Evolutionary conservation across 768 basidiomycete genomes (phyloP), one percentile per base, ranked within the genome.

Genomic region (Leucosporidium creatinivorum): DNA sequence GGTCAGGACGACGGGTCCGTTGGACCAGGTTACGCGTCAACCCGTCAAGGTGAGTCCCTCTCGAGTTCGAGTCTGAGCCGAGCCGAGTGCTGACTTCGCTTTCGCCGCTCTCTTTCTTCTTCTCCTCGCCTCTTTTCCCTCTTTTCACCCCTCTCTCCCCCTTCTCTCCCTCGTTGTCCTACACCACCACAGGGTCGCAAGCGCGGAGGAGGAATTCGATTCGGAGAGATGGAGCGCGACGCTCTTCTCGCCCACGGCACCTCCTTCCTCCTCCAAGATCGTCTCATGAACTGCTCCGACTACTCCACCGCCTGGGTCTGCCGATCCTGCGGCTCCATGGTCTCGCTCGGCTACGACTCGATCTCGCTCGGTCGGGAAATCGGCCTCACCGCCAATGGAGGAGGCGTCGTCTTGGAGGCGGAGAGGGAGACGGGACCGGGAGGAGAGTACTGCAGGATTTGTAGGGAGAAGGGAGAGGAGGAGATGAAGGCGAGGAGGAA

Each of bases 261-360:
- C 19, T 93, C 93, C 2, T 99, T 96, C 87, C 83, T 99, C 50
- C 85, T 99, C 28, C 96, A 99, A 82, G 96, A 99, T 80, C 84
- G 96, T 65, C 81, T 99, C 77, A 98, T 99, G 96, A 99, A 99
- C 80, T 99, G 96, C 77, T 98, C 94, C 31, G 96, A 99, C 79
- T 99, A 98, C 79, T 97, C 96, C 31, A 98, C 93, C 0, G 91
- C 96, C 5, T 99, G 96, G 96, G 93, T 98, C 17, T 99, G 96
- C 79, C 85, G 96, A 62, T 89, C 87, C 3, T 99, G 96, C 77
- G 96, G 96, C 23, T 93, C 90, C 76, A 83, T 99, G 62, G 90
- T 98, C 74, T 93, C 93, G 13, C 83, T 99, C 62, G 96, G 96
- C 28, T 98, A 94, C 79, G 93, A 98, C 69, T 91, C 96, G 77